phyloP scores from a whole-genome alignment of 208 protist species.

The Leptomonas seymouri region DNA sequence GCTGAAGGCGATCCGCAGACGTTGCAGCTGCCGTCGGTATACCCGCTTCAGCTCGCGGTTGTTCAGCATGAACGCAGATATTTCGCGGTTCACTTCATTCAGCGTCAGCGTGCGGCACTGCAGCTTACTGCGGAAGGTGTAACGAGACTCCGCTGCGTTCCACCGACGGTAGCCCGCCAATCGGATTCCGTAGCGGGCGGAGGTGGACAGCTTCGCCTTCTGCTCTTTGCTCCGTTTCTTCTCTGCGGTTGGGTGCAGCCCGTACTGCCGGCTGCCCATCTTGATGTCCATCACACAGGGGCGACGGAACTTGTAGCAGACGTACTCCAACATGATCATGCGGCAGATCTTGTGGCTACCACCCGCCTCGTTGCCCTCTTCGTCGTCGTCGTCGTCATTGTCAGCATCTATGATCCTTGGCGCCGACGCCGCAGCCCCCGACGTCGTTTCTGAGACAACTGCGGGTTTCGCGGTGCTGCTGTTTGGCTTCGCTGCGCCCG shows the following conservation, averaged over 20 bases:
- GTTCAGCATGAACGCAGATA: constrained; percentile 48
- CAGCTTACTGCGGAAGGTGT: constrained; percentile 62
- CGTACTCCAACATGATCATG: constrained; percentile 86
- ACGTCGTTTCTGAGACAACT: not conserved
- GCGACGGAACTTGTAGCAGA: constrained; percentile 73
- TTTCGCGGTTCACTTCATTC: constrained; percentile 49
- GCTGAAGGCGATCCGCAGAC: constrained; percentile 57
- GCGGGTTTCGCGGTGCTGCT: not conserved
- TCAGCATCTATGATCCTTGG: constrained; percentile 16
- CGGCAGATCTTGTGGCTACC: constrained; percentile 28
- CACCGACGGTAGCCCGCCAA: constrained; percentile 79
- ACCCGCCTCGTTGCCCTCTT: constrained; percentile 6
- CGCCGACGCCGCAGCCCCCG: not conserved
- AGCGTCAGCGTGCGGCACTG: constrained; percentile 57
- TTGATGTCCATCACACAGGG: constrained; percentile 89
- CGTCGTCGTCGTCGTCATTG: constrained; percentile 23
- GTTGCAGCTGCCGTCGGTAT: constrained; percentile 54
- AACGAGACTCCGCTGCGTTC: constrained; percentile 47
- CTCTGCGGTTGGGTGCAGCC: constrained; percentile 59
- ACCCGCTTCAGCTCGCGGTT: constrained; percentile 28
- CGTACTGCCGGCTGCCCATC: constrained; percentile 88
- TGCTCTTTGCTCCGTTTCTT: constrained; percentile 80
- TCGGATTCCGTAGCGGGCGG: constrained; percentile 73
- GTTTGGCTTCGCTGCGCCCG: too few relatives aligned
- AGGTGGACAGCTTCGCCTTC: constrained; percentile 68